phyloP scores from a whole-genome alignment of 1,284 basidiomycete species.

The Cutaneotrichosporon spelunceum region DNA sequence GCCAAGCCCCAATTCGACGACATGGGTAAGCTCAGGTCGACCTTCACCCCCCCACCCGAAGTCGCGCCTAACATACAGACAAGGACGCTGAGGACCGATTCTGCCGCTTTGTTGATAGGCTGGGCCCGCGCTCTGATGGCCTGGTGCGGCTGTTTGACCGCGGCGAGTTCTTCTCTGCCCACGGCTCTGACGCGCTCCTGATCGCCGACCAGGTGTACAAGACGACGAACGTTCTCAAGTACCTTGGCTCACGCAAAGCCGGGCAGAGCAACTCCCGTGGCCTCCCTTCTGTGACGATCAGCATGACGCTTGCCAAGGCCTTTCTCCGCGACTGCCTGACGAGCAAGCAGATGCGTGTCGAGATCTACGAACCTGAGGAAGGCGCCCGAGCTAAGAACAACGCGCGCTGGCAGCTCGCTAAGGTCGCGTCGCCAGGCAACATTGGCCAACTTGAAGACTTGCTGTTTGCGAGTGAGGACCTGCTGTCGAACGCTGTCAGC shows the following conservation, averaged over 20 bases:
- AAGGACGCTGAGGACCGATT: constrained; percentile 69
- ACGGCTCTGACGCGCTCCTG: constrained; percentile 82
- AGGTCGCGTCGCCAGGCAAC: constrained; percentile 86
- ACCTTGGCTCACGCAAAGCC: constrained; percentile 55
- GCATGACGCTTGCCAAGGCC: constrained; percentile 73
- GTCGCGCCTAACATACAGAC: constrained; percentile 48
- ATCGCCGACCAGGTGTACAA: constrained; percentile 77
- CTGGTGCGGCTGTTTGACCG: constrained; percentile 82
- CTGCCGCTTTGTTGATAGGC: constrained; percentile 65
- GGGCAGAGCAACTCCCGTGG: constrained; percentile 33
- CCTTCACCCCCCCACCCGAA: no score
- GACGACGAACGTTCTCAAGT: constrained; percentile 80
- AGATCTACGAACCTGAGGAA: constrained; percentile 78
- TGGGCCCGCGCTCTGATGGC: constrained; percentile 57
- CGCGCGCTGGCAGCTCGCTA: constrained; percentile 68
- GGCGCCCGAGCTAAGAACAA: constrained; percentile 65
- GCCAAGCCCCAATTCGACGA: constrained; percentile 48
- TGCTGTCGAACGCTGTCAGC: constrained; percentile 81
- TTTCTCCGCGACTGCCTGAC: constrained; percentile 90
- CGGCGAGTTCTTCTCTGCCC: constrained; percentile 77
- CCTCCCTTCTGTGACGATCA: constrained; percentile 75
- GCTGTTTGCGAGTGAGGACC: constrained; percentile 78
- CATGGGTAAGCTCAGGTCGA: constrained; percentile 30
- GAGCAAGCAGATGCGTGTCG: constrained; percentile 83
- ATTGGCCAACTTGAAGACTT: constrained; percentile 90